Evolutionary conservation across 2,329 filamentous ascomycete genomes (phyloP), one percentile per base, ranked within the genome.

Genomic region (Didymella sp.): DNA sequence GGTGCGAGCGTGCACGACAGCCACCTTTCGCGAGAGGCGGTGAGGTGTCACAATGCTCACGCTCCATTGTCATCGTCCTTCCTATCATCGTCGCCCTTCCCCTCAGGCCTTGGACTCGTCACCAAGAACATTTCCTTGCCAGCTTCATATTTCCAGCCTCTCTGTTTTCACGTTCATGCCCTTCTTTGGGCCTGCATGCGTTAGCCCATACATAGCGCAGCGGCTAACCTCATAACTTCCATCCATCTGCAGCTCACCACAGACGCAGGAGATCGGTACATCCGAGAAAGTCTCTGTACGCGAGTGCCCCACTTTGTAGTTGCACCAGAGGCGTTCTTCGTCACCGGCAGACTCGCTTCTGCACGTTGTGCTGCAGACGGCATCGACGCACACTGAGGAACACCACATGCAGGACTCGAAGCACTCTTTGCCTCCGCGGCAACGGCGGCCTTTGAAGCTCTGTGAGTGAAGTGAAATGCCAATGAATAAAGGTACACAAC

Each of bases 151-250:
- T 49, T 52, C n/a, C 42, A 28, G 27, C 54, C 54, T 33, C 38
- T 52, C 37, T 27, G 27, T 48, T 38, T 56, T 48, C 44, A 54
- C 33, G 21, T 28, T 35, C 30, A 44, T 47, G 56, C 56, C 61
- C 58, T 60, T 57, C 58, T 61, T 68, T 60, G 62, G 63, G 67
- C 64, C 59, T 62, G 67, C 68, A 58, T 66, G 65, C 65, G 68
- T 69, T 71, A 66, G 67, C 46, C 59, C 41, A 60, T 33, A 49
- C 60, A 37, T 59, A 63, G 51, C 61, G 59, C 59, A 60, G 60
- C 48, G 43, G 30, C 50, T 60, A 60, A 49, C 48, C 35, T 56
- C 51, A 55, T 61, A 49, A 40, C 58, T 51, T 37, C 66, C 30
- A 57, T 57, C 54, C 54, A 33, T 44, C 48, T 69, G 67, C 68